phyloP scores from a whole-genome alignment of 495 filamentous ascomycete genomes.

The Pseudomonodictys pantanalensis region DNA sequence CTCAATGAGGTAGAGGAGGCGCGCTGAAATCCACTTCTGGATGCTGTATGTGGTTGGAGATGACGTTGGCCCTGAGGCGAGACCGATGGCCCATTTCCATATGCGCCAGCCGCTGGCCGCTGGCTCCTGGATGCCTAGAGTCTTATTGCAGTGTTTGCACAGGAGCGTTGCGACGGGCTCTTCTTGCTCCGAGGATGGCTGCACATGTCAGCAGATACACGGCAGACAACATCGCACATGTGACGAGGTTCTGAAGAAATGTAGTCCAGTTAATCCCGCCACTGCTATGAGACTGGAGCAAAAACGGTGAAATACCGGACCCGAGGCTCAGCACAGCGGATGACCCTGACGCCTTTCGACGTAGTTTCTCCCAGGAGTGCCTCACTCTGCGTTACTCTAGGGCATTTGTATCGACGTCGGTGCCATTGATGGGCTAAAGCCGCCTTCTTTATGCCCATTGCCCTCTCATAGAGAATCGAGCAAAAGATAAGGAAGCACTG shows the following conservation, averaged over 20 bases:
- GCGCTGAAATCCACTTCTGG: conserved; percentile 42
- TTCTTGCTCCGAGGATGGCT: not conserved
- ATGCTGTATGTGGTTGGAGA: conserved; percentile 8
- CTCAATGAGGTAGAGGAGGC: conserved; percentile 36
- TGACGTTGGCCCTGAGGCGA: not conserved
- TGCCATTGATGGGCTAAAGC: conserved; percentile 54
- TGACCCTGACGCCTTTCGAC: no score
- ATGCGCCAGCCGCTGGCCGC: conserved; percentile 4
- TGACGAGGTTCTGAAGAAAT: no score
- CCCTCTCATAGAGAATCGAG: not conserved
- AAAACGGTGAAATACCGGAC: no score
- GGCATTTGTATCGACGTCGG: conserved; percentile 91
- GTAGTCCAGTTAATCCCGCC: no score
- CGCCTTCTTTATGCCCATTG: conserved; percentile 85
- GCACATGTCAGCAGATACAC: not conserved
- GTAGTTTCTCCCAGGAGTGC: no score
- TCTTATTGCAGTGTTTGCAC: conserved; percentile 5
- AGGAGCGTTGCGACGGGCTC: not conserved
- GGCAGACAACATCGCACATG: conserved; percentile 9
- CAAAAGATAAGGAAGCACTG: not conserved
- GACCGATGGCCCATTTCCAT: conserved; percentile 21
- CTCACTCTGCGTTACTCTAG: conserved; percentile 55
- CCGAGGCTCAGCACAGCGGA: no score
- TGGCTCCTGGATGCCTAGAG: conserved; percentile 9
- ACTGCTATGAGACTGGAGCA: no score